Evolutionary conservation across 1,284 basidiomycete species (phyloP).

Genomic region (Ceratobasidium sp.): DNA sequence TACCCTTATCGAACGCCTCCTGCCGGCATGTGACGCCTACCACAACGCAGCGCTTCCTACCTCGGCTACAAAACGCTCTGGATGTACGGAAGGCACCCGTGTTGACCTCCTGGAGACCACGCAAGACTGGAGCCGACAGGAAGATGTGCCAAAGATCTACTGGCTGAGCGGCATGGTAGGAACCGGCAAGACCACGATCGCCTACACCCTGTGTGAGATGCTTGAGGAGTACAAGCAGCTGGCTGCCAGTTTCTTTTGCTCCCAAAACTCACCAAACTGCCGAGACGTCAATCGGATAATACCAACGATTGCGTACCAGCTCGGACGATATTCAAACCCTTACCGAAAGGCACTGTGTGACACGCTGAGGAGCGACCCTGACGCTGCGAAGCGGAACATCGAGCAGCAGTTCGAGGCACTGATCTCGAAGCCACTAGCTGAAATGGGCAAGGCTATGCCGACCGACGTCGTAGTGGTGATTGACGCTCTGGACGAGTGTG

Average conservation of each 20-base stretch:
- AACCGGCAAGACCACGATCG: background rate
- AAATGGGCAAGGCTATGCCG: background rate
- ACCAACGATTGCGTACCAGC: constrained; percentile 13
- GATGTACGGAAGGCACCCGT: constrained; percentile 5
- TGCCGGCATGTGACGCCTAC: too few relatives aligned
- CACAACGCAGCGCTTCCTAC: too few relatives aligned
- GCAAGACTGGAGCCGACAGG: background rate
- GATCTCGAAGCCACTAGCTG: background rate
- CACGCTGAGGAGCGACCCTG: background rate
- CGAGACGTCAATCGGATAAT: background rate
- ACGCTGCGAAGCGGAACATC: background rate
- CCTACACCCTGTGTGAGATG: constrained; percentile 2
- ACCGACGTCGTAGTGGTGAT: background rate
- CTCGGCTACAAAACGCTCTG: background rate
- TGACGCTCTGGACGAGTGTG: constrained; percentile 17
- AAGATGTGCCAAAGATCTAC: background rate
- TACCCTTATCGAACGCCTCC: too few relatives aligned
- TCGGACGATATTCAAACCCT: background rate
- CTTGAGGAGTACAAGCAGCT: background rate
- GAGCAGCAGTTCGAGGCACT: constrained; percentile 12
- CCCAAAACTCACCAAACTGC: background rate
- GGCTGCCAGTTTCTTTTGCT: constrained; percentile 21
- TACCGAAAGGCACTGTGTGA: background rate
- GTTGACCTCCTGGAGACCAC: background rate
- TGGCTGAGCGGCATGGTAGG: too few relatives aligned